Evolutionary conservation across 805 yeast species (phyloP), one percentile per base, ranked within the genome.

Genomic region (Wickerhamiella dianesei): DNA sequence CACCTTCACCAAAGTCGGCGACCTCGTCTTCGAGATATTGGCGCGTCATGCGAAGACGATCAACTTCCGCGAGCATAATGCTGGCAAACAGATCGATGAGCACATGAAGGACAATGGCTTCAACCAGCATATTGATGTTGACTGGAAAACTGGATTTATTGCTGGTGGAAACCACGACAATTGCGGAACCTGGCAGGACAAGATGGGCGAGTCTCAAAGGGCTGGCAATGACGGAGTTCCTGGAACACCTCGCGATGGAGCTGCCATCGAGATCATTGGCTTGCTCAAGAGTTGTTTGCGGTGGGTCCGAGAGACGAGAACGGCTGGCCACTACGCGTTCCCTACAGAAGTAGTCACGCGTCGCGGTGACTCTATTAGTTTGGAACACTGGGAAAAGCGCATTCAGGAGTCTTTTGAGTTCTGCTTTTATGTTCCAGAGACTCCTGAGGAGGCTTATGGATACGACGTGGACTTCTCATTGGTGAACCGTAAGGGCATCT

Each of bases 161-260:
- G 82, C 77, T 62, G 98, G 97, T 41, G 97, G 98, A 1, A 83
- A 84, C 43, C 95, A 83, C 63, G 76, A 66, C 62, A 89, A 89
- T 61, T 89, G 98, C 68, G 98, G 98, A 19, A 92, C 98, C 0
- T 89, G 98, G 98, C 89, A 88, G 96, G 98, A 89, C 65, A 89
- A 89, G 66, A 89, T 89, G 97, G 98, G 98, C 21, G 97, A 92
- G 66, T 83, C 95, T 58, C 77, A 64, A 35, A 71, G 65, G 47
- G 96, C 97, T 0, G 80, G 82, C 1, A 80, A 77, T 49, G 82
- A 80, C 55, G 98, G 98, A n/a, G 69, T 76, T 35, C 98, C 98
- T 1, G 98, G 97, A 1, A 89, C 97, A 0, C 97, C 98, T 20
- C 75, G 98, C 60, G 95, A 88, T 64, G 98, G 98, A 35, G 95